These are phyloP conservation scores for Lagenidium giganteum DNA, from an alignment of 352 stramenopile genomes.

Conservation along the genomic window DNA sequence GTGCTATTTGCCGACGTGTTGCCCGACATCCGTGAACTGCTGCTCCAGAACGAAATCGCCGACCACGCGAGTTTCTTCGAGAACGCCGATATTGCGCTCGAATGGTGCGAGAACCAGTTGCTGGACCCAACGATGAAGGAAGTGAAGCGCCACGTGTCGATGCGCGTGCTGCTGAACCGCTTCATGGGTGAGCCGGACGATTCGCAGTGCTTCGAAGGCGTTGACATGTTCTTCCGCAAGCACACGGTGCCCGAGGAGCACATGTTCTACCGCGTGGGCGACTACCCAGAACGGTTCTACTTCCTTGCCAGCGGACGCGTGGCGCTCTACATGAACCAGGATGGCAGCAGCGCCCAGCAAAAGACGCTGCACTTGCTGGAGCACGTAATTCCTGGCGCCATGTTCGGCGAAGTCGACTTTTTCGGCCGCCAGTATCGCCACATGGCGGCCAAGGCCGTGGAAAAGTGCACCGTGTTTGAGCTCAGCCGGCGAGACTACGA, in stretches of 20 bases:
- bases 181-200: constrained; percentile 78
- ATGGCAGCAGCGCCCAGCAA: constrained; percentile 38
- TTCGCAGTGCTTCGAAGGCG: constrained; percentile 50
- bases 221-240: constrained; percentile 63
- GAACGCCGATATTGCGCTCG: constrained; percentile 66
- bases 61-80: constrained; percentile 58
- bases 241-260: constrained; percentile 47
- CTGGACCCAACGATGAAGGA: constrained; percentile 30
- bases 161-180: constrained; percentile 64
- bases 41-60: constrained; percentile 73
- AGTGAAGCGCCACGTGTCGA: constrained; percentile 37
- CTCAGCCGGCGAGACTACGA: constrained; percentile 64
- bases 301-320: constrained; percentile 72
- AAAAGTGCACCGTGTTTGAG: constrained; percentile 62
- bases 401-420: constrained; percentile 87
- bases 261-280: constrained; percentile 68
- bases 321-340: constrained; percentile 72
- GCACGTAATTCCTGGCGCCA: constrained; percentile 65
- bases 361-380: constrained; percentile 55
- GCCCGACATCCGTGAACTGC: constrained; percentile 55
- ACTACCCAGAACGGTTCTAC: constrained; percentile 62
- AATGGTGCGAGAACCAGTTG: constrained; percentile 73
- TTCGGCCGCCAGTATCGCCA: constrained; percentile 66
- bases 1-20: constrained; percentile 70
- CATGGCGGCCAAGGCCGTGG: constrained; percentile 45